phyloP scores from a whole-genome alignment of 306 rosid genomes.

The Geum urbanum region DNA sequence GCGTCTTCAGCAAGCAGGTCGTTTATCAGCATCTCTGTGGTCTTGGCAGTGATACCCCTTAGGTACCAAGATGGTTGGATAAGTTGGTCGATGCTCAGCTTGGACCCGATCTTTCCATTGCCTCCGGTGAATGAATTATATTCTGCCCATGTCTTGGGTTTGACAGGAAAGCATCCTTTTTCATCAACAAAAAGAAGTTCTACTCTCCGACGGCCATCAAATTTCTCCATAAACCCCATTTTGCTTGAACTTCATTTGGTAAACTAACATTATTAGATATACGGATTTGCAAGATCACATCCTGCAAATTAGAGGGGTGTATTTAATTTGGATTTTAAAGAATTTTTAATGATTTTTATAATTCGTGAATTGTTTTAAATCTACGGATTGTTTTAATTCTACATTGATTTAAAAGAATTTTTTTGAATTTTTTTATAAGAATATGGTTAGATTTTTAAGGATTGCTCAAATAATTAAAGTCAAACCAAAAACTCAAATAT shows the following conservation, averaged over 20 bases:
- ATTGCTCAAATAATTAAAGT: too few relatives aligned
- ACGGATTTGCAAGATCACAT: too few relatives aligned
- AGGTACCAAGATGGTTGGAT: constrained; percentile 91
- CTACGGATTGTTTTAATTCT: too few relatives aligned
- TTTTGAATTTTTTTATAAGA: too few relatives aligned
- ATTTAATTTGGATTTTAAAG: too few relatives aligned
- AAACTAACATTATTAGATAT: constrained; percentile 16
- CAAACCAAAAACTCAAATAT: too few relatives aligned
- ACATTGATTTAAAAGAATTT: too few relatives aligned
- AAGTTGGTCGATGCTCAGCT: constrained; percentile 68
- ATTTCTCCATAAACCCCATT: constrained; percentile 85
- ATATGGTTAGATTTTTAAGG: too few relatives aligned
- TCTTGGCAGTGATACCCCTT: constrained; percentile 74
- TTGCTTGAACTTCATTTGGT: constrained; percentile 93
- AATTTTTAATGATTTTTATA: too few relatives aligned
- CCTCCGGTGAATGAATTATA: constrained; percentile 70
- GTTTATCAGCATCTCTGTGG: constrained; percentile 79
- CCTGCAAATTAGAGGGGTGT: too few relatives aligned
- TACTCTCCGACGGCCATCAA: constrained; percentile 90
- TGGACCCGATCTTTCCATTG: constrained; percentile 93
- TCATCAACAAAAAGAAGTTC: constrained; percentile 90
- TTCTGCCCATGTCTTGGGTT: constrained; percentile 65
- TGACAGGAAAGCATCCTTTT: constrained; percentile 55
- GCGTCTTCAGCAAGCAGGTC: constrained; percentile 74
- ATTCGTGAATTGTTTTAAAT: too few relatives aligned